Evolutionary conservation across 1,284 basidiomycete species (phyloP).

Genomic region (Cystobasidiaceae sp.): DNA sequence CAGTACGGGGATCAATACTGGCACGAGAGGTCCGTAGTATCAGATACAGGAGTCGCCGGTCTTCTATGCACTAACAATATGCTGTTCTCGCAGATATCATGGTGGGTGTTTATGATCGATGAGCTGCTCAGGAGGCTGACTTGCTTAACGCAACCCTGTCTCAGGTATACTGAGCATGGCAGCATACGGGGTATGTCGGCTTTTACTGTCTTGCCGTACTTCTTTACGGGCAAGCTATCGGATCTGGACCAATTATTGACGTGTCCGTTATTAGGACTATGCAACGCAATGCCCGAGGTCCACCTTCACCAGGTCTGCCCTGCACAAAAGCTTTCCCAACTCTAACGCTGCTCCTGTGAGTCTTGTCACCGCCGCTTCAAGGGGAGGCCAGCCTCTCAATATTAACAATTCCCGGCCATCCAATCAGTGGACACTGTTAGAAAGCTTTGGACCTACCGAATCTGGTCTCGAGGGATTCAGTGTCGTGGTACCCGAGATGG

Average conservation of each 20-base stretch:
- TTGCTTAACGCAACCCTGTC: neutral
- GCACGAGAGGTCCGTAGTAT: too few relatives aligned
- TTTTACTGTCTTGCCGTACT: neutral
- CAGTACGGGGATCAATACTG: slow-evolving; percentile 26
- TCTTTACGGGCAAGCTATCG: too few relatives aligned
- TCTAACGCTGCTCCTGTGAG: slow-evolving; percentile 32
- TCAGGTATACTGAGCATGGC: slow-evolving; percentile 36
- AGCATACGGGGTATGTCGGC: slow-evolving; percentile 30
- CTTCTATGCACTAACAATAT: too few relatives aligned
- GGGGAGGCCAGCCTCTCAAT: too few relatives aligned
- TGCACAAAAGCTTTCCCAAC: slow-evolving; percentile 34
- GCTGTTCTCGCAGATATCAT: too few relatives aligned
- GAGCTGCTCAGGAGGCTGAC: too few relatives aligned
- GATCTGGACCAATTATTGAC: neutral
- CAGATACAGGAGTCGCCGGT: too few relatives aligned
- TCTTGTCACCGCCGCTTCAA: too few relatives aligned
- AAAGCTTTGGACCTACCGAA: slow-evolving; percentile 37
- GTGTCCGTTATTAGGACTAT: slow-evolving; percentile 10
- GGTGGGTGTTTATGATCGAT: slow-evolving; percentile 2
- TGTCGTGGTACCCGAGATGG: slow-evolving; percentile 42
- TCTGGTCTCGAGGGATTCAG: slow-evolving; percentile 35
- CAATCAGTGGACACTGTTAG: slow-evolving; percentile 37
- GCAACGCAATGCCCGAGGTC: slow-evolving; percentile 34
- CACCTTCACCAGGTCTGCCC: slow-evolving; percentile 31
- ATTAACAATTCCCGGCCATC: too few relatives aligned